Evolutionary conservation across 1,139 yeast genomes (phyloP).

Genomic region (Blastobotrys malaysiensis): DNA sequence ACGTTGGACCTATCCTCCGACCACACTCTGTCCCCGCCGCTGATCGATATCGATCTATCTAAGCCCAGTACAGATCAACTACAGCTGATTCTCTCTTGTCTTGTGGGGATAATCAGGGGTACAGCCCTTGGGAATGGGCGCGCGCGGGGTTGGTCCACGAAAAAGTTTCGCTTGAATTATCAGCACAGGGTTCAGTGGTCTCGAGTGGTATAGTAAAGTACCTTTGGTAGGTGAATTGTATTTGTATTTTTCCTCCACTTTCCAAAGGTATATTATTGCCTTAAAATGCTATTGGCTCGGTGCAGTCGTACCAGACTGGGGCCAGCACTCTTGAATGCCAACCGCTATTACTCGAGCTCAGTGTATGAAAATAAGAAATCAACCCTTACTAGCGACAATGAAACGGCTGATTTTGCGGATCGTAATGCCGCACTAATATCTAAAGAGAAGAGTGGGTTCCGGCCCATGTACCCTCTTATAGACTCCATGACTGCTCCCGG

Average conservation of each 20-base stretch:
- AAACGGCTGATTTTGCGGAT: slow-evolving; percentile 40
- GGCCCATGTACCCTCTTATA: neutral
- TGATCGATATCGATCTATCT: neutral
- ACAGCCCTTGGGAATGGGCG: neutral
- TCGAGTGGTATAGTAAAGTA: neutral
- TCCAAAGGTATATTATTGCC: neutral
- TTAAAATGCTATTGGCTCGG: neutral
- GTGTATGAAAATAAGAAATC: slow-evolving; percentile 9
- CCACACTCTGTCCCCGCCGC: neutral
- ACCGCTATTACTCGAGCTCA: slow-evolving; percentile 9
- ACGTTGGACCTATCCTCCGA: slow-evolving; percentile 32
- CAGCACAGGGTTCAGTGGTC: neutral
- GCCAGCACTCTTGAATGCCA: neutral
- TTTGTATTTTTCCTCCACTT: neutral
- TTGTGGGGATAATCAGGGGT: neutral
- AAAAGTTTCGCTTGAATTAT: neutral
- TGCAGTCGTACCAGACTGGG: neutral
- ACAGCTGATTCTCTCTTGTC: neutral
- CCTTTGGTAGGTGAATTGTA: neutral
- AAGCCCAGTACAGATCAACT: too few species aligned
- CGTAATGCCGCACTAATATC: slow-evolving; percentile 30
- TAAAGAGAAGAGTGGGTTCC: slow-evolving; percentile 1
- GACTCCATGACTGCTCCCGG: neutral
- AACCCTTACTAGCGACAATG: slow-evolving; percentile 23
- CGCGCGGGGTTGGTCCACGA: neutral